Evolutionary conservation across 1,284 basidiomycete genomes (phyloP), one percentile per base, ranked within the genome.

Genomic region (Crucibulum cyathiforme): DNA sequence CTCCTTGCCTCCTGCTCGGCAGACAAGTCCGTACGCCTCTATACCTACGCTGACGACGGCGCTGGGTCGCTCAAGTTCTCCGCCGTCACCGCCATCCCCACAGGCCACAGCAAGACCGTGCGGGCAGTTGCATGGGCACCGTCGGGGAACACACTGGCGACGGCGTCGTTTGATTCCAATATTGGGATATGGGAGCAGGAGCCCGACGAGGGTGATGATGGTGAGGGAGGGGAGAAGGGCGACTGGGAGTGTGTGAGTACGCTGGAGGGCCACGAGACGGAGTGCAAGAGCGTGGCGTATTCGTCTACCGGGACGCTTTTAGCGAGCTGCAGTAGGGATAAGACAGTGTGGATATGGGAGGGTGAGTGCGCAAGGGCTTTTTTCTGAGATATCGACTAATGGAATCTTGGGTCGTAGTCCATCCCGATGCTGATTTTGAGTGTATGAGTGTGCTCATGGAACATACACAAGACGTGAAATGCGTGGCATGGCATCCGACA

Each of bases 311-410:
- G 96, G 0, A 90, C 85, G 6, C 77, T 98, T 34, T 81, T 99
- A 15, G 97, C 97, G 7, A 96, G 91, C 67, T 98, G 96, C 72
- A 93, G 93, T 67, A 83, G 98, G 60, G 98, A 99, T 79, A 98
- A 98, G 78, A 95, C 93, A 13, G 96, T 99, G 1, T 99, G 98
- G 98, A 87, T 99, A 52, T 99, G 98, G 97, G 98, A 98, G 84
- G 93, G 95, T 92, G 39, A 8, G n/a, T 24, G 19, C 19, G 50
- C n/a, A 72, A 72, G 82, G 73, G 35, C 37, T 45, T 48, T 19
- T 54, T 37, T 53, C 17, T 50, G 9, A 49, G 31, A 13, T 19
- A 10, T 39, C 12, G n/a, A n/a, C n/a, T n/a, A n/a, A n/a, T n/a
- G n/a, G n/a, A n/a, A n/a, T n/a, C n/a, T n/a, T n/a, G n/a, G n/a